Conservation (phyloP, 768 basidiomycete genomes). For the Mycena venus region DNA sequence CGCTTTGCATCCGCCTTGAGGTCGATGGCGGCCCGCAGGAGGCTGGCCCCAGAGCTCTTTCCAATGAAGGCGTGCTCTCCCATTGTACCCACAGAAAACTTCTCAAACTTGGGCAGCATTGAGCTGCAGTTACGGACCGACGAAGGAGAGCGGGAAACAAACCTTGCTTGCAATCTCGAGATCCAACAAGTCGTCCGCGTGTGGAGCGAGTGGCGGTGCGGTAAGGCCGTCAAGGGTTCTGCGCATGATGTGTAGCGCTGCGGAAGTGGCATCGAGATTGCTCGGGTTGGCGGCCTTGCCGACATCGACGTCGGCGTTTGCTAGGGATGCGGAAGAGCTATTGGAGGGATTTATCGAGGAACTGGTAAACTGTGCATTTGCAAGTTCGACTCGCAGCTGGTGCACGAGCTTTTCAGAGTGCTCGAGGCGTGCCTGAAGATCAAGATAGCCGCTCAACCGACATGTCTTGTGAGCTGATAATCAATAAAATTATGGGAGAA, state of each 20-base stretch:
- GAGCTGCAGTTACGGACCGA: not conserved
- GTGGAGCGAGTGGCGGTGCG: not conserved
- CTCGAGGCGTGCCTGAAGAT: conserved; percentile 4
- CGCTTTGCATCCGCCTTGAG: not conserved
- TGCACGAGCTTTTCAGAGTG: conserved; percentile 4
- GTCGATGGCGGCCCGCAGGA: conserved; percentile 4
- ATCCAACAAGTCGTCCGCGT: not conserved
- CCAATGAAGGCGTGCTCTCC: conserved; percentile 7
- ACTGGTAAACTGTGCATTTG: no score
- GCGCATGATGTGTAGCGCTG: not conserved
- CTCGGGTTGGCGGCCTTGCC: no score
- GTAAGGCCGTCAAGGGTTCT: not conserved
- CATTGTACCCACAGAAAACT: no score
- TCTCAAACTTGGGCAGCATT: not conserved
- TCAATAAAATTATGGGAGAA: not conserved
- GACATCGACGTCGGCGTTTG: not conserved
- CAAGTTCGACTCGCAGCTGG: conserved; percentile 10
- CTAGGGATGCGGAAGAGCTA: no score
- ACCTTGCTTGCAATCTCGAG: not conserved
- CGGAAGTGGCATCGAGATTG: not conserved
- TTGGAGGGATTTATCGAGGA: no score
- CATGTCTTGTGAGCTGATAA: not conserved
- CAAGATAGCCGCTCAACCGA: not conserved
- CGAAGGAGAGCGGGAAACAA: not conserved
- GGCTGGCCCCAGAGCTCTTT: not conserved